These are phyloP conservation scores for Blastocystis sp. DNA, from an alignment of 352 stramenopile genomes.

Conservation along the genomic window DNA sequence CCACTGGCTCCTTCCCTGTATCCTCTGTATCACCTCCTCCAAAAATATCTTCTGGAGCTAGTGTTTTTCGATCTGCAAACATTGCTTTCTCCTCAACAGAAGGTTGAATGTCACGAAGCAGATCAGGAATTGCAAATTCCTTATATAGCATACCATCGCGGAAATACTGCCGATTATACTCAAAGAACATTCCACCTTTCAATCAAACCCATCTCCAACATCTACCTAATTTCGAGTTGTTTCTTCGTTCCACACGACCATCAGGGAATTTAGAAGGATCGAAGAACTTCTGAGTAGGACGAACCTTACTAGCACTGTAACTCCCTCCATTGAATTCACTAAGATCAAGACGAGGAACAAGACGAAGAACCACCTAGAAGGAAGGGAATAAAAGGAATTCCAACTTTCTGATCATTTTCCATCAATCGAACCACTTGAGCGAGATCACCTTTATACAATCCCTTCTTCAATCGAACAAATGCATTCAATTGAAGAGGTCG, in stretches of 20 bases:
- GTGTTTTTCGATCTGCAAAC: background rate
- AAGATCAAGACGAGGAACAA: slow-evolving; percentile 63
- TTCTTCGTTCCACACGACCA: slow-evolving; percentile 26
- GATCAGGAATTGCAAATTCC: slow-evolving; percentile 39
- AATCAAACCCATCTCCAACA: background rate
- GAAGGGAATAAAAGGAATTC: background rate
- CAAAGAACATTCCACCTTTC: slow-evolving; percentile 44
- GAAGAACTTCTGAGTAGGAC: slow-evolving; percentile 58
- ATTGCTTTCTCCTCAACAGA: slow-evolving; percentile 52
- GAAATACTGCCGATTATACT: slow-evolving; percentile 54
- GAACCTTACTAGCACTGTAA: slow-evolving; percentile 39
- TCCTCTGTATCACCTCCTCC: slow-evolving; percentile 21
- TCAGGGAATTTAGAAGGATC: slow-evolving; percentile 38
- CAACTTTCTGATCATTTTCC: slow-evolving; percentile 40
- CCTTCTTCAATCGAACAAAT: slow-evolving; percentile 61
- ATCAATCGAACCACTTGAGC: slow-evolving; percentile 58
- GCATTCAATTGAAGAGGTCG: slow-evolving; percentile 22
- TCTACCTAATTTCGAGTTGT: slow-evolving; percentile 26
- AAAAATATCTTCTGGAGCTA: slow-evolving; percentile 23
- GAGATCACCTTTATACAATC: slow-evolving; percentile 63
- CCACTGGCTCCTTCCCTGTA: background rate
- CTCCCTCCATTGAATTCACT: slow-evolving; percentile 9
- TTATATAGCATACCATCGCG: slow-evolving; percentile 60
- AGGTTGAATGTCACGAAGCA: slow-evolving; percentile 14
- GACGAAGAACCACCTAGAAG: slow-evolving; percentile 40